Base-by-base conservation (phyloP, 352 stramenopile genomes). In the Globisporangium irregulare region DNA sequence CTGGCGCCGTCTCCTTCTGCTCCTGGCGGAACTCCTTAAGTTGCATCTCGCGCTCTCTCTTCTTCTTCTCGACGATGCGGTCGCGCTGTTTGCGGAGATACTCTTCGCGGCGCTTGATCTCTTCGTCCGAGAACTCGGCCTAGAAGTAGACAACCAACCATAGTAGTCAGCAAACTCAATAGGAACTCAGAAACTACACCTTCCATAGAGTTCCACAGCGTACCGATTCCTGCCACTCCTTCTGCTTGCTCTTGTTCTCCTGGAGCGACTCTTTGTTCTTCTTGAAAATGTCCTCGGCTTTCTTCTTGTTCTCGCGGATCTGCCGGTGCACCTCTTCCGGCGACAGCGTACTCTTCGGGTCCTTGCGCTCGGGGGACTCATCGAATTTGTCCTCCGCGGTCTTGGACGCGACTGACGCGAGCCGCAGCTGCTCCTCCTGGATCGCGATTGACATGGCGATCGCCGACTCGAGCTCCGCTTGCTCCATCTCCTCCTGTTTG, bases 401-500 rank as follows among this genome's bases (percentile, higher is more conserved):
- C 60, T 93, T 91, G 15, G 75, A 72, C 9, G 79, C 73, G 27
- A 90, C 77, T 0, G 73, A 82, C 57, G 78, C 73, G 24, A 88
- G 74, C 1, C 85, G 80, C 18, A 90, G 59, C 65, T 91, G 80
- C 69, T 94, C 84, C 29, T 80, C 75, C 63, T 95, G 85, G n/a
- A 93, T 72, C 2, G 76, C 79, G 48, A 92, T 83, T 38, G 80
- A 91, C 73, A 95, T 87, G 53, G 84, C 83, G n/a, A 93, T 87
- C 27, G 83, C 85, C 2, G 77, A 78, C 59, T 95, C 85, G 9
- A 95, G 72, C 64, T 95, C 84, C 20, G 87, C 85, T 64, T 93
- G 82, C 63, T 95, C 87, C 78, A 93, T 91, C 71, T 94, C 87
- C 64, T 96, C 87, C 60, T 93, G 80, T 70, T 93, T 93, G 77